Evolutionary conservation across 805 yeast genomes (phyloP).

Genomic region (Vanderwaltozyma polyspora): DNA sequence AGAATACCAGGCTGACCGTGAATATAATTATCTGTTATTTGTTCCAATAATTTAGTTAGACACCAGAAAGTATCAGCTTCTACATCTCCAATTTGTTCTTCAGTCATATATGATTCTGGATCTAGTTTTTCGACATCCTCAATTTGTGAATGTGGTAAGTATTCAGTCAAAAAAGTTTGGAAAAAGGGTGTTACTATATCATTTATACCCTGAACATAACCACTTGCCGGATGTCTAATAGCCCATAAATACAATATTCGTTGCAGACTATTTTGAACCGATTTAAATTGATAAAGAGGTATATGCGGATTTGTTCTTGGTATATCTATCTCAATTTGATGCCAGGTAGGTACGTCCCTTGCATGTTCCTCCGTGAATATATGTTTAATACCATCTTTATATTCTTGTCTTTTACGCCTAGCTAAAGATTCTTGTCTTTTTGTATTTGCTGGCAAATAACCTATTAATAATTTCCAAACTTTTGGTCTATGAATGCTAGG

Average conservation of each 20-base stretch:
- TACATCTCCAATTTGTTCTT: slow-evolving; percentile 50
- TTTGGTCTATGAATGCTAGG: slow-evolving; percentile 72
- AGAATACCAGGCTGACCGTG: slow-evolving; percentile 97
- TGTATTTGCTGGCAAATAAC: slow-evolving; percentile 80
- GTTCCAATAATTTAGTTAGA: slow-evolving; percentile 77
- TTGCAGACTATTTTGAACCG: slow-evolving; percentile 71
- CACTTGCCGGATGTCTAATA: slow-evolving; percentile 92
- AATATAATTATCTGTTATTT: slow-evolving; percentile 91
- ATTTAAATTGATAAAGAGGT: slow-evolving; percentile 52
- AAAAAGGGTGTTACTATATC: slow-evolving; percentile 89
- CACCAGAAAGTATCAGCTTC: slow-evolving; percentile 99
- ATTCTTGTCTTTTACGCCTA: slow-evolving; percentile 75
- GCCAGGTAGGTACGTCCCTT: slow-evolving; percentile 76
- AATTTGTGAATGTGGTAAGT: slow-evolving; percentile 34
- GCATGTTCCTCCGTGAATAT: slow-evolving; percentile 42
- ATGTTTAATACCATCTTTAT: slow-evolving; percentile 59
- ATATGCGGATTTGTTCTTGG: slow-evolving; percentile 88
- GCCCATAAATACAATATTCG: slow-evolving; percentile 88
- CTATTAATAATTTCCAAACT: slow-evolving; percentile 82
- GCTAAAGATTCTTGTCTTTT: slow-evolving; percentile 61
- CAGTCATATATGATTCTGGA: slow-evolving; percentile 45
- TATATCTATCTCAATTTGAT: slow-evolving; percentile 89
- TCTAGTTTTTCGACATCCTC: slow-evolving; percentile 47
- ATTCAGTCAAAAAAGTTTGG: slow-evolving; percentile 70
- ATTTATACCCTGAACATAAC: slow-evolving; percentile 95